These are phyloP conservation scores for Fusarium keratoplasticum DNA, from an alignment of 2,329 filamentous ascomycete genomes.

Conservation along the genomic window DNA sequence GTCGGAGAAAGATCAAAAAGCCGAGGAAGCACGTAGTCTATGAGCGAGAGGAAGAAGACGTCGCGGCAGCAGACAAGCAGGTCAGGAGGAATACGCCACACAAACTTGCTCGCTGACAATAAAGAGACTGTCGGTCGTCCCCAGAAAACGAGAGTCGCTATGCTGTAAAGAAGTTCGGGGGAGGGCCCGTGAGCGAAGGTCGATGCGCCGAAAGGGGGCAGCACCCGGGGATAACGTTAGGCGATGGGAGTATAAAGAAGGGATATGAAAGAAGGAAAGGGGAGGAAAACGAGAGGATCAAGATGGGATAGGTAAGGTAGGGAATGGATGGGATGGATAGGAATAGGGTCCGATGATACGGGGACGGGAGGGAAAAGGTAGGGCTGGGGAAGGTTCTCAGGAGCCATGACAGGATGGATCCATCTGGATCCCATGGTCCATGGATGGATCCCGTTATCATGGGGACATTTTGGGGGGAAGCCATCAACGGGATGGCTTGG, in stretches of 20 bases:
- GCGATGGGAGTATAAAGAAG: conserved; percentile 23
- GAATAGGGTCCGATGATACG: conserved; percentile 28
- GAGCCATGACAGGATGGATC: conserved; percentile 36
- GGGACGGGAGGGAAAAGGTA: conserved; percentile 22
- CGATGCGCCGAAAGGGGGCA: conserved; percentile 34
- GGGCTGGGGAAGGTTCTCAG: conserved; percentile 37
- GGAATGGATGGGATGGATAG: conserved; percentile 7
- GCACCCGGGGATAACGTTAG: conserved; percentile 24
- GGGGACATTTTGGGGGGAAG: conserved; percentile 28
- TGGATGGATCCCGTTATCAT: conserved; percentile 35
- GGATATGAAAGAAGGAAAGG: conserved; percentile 17
- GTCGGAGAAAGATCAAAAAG: conserved; percentile 13
- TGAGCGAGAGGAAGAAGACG: conserved; percentile 1
- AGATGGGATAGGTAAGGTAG: conserved; percentile 20
- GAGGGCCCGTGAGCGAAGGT: conserved; percentile 29
- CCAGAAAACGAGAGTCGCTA: conserved; percentile 32
- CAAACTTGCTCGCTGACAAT: conserved; percentile 8
- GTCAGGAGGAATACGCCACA: conserved; percentile 26
- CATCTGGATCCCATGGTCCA: neutral
- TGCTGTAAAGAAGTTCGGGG: conserved; percentile 9
- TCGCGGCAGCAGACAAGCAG: conserved; percentile 4
- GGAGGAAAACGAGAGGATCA: conserved; percentile 29
- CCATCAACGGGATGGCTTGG: conserved; percentile 29
- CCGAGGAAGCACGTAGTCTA: conserved; percentile 10
- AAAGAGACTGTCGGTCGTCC: conserved; percentile 4